Base-by-base conservation (phyloP, 2,329 filamentous ascomycete genomes). In the Paecilomyces sp. region DNA sequence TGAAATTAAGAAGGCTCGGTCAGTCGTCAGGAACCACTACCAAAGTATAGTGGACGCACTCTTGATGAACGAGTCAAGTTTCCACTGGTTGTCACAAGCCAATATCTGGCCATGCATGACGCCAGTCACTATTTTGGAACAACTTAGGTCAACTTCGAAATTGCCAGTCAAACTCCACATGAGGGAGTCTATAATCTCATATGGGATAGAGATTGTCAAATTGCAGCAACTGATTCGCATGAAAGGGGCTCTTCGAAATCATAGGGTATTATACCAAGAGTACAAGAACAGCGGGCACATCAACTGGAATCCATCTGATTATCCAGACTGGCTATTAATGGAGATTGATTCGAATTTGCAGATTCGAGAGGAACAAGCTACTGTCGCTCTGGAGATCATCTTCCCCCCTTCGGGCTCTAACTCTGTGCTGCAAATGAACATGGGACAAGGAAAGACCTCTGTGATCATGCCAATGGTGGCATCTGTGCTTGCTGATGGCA, bases 391-490 rank as follows among this genome's bases (percentile, higher is more conserved):
- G 1, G 83, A 84, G 0, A 90, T 84, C 18, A 85, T 87, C 1
- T 72, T 72, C 0, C 86, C 87, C 0, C 58, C 65, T 0, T 83
- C 82, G 0, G 72, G 74, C 0, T 63, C 71, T 0, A 88, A 88
- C 61, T 85, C 85, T 0, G 83, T 88, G 0, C 64, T 88, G 1
- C 86, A 89, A 62, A 80, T 89, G 71, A 85, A 88, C 61, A 89
- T 89, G 86, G 86, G 86, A 0, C 80, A 86, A 73, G 82, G 88
- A 0, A 90, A 90, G 66, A 86, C 85, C 0, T 88, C 87, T 0
- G 83, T 89, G 0, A 90, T 92, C 54, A 80, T 88, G 0, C 87
- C 87, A 0, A 86, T 89, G 60, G 82, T 88, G 0, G 83, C 84
- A 0, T 74, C 81, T 0, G 71, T 76, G 0, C 68, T 88, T 0